Evolutionary conservation across 2,329 filamentous ascomycete genomes (phyloP), one percentile per base, ranked within the genome.

Genomic region (Bipolaris sorokiniana): DNA sequence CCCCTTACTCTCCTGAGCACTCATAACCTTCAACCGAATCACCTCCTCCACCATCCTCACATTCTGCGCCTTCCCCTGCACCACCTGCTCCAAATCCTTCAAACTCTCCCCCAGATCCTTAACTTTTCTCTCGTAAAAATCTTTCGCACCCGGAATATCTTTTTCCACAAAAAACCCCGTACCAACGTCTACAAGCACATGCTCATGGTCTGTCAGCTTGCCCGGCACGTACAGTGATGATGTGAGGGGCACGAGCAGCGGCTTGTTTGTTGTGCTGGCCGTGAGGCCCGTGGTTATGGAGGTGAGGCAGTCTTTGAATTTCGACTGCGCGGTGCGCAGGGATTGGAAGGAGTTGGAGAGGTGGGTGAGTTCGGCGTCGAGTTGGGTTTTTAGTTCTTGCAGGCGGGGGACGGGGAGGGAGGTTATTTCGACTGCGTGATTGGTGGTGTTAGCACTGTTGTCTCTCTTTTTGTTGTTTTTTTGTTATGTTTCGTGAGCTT

Each of bases 161-260:
- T 99, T 99, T 79, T 98, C 93, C 51, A 98, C 88, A 72, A 92
- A 93, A 76, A 96, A 98, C 0, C 94, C 94, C 0, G 94, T 98
- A 18, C 94, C 94, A 18, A 97, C 87, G 76, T 98, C 94, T 38
- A 98, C 92, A 56, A 98, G 61, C 22, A 77, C 74, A 36, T 75
- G 69, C 47, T 68, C 65, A 31, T 66, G 61, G 37, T 68, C 67
- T 7, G 90, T 84, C 38, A 98, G 82, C 37, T 85, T 88, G 31
- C 94, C 96, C 23, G 90, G 90, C 15, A 99, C 94, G 78, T 99
- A 99, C 28, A 99, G 84, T 0, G 93, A 97, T 69, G 91, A 95
- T 11, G 95, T 99, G 61, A 99, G 80, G 0, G 96, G 95, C n/a
- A 99, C 92, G 18, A 99, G 85, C 46, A 98, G 89, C 7, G 81